Percentiles rank a stretch among this genome's conserved stretches.
These are phyloP conservation scores for Syzygium oleosum DNA, from an alignment of 345 rosid species.

Conservation along the genomic window DNA sequence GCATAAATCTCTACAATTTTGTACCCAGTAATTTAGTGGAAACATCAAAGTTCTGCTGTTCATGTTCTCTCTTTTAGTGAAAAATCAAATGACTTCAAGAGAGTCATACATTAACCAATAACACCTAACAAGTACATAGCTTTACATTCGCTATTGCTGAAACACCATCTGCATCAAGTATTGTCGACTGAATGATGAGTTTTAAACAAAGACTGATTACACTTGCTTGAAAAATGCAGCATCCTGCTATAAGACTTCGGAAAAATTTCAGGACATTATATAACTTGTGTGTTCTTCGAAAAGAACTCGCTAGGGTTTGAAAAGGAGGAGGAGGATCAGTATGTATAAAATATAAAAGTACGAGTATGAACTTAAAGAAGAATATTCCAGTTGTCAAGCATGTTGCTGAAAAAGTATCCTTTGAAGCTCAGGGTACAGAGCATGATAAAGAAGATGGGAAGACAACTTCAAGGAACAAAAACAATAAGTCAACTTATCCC, in stretches of 20 bases:
- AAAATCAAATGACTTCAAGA: background rate
- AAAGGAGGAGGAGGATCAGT: background rate
- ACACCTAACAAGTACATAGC: background rate
- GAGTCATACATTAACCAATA: background rate
- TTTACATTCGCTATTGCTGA: background rate
- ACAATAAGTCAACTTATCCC: background rate
- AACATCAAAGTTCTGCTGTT: background rate
- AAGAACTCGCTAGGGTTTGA: background rate
- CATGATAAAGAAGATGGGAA: background rate
- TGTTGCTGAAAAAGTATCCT: background rate
- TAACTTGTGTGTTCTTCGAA: background rate
- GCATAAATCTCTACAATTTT: background rate
- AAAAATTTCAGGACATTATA: background rate
- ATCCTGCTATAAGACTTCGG: background rate
- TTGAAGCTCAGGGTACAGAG: background rate
- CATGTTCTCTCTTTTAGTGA: background rate
- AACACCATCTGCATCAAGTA: background rate
- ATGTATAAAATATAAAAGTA: background rate
- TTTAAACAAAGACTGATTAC: background rate
- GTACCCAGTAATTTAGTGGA: background rate
- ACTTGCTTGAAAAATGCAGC: background rate
- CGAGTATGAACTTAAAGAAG: background rate
- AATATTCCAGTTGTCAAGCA: background rate
- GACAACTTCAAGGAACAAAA: background rate
- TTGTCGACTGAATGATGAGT: background rate